phyloP scores from a whole-genome alignment of 345 rosid species.

The Carallia pectinifolia region DNA sequence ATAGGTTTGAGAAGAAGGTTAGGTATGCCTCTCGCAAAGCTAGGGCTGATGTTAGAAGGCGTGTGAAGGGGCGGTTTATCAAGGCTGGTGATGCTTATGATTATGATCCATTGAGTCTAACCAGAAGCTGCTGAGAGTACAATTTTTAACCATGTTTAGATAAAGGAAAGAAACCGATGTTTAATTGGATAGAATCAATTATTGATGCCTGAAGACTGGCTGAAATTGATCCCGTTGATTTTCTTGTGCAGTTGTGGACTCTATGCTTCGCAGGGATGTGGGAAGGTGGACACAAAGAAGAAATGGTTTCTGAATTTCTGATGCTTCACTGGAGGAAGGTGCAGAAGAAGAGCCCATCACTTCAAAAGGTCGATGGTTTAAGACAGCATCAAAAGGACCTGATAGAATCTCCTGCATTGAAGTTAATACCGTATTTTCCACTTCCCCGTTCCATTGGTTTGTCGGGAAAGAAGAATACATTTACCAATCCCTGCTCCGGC shows the following conservation, averaged over 20 bases:
- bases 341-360: conserved; percentile 9
- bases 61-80: conserved; percentile 93
- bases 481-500: neutral
- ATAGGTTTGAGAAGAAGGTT: conserved; percentile 90
- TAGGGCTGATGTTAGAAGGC: conserved; percentile 93
- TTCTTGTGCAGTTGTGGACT: conserved; percentile 24
- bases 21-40: conserved; percentile 97
- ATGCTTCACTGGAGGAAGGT: conserved; percentile 27
- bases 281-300: conserved; percentile 21
- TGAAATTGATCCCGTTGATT: conserved; percentile 18
- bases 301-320: conserved; percentile 5
- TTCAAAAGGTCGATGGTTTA: conserved; percentile 15
- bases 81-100: conserved; percentile 97
- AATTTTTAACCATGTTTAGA: conserved; percentile 19
- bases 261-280: conserved; percentile 25
- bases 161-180: conserved; percentile 20
- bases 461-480: conserved; percentile 12
- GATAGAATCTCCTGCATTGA: conserved; percentile 5
- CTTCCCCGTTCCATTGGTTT: conserved; percentile 9
- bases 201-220: conserved; percentile 23
- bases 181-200: conserved; percentile 22
- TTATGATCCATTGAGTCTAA: conserved; percentile 75
- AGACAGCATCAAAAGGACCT: conserved; percentile 13
- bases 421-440: conserved; percentile 10
- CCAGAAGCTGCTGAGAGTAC: conserved; percentile 75